phyloP scores from a whole-genome alignment of 2,329 filamentous ascomycete species.

The Curvularia sp. region DNA sequence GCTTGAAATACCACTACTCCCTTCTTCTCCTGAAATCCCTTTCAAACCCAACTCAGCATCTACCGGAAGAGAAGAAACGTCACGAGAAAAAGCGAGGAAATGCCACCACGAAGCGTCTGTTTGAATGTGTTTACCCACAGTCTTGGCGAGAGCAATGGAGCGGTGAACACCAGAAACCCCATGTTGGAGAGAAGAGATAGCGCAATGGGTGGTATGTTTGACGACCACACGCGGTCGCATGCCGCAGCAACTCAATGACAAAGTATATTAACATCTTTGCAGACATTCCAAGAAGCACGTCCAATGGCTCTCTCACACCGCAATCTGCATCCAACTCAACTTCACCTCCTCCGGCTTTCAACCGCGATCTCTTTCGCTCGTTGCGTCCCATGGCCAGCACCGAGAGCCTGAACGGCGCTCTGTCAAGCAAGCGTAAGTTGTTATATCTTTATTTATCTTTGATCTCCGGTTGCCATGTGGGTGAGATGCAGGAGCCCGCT shows the following conservation, averaged over 20 bases:
- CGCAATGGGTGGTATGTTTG: conserved; percentile 36
- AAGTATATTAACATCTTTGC: conserved; percentile 15
- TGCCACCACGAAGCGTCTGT: conserved; percentile 48
- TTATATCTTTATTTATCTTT: conserved; percentile 3
- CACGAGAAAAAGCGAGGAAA: conserved; percentile 27
- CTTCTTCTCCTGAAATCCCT: conserved; percentile 17
- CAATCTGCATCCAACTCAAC: conserved; percentile 22
- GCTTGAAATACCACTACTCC: conserved; percentile 34
- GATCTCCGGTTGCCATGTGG: conserved; percentile 24
- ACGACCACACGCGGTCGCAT: background rate
- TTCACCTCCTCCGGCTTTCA: conserved; percentile 30
- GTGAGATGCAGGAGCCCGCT: conserved; percentile 37
- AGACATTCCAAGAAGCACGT: conserved; percentile 32
- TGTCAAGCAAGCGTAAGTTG: conserved; percentile 37
- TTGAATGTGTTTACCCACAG: conserved; percentile 48
- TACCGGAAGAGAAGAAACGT: conserved; percentile 21
- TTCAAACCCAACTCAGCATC: conserved; percentile 15
- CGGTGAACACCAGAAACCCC: conserved; percentile 36
- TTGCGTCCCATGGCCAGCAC: conserved; percentile 35
- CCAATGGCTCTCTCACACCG: conserved; percentile 31
- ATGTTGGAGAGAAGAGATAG: conserved; percentile 38
- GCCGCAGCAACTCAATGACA: conserved; percentile 1
- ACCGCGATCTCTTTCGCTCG: conserved; percentile 35
- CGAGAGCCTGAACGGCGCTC: conserved; percentile 31
- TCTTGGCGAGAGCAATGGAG: conserved; percentile 37